Evolutionary conservation across 495 filamentous ascomycete genomes (phyloP), one percentile per base, ranked within the genome.

Genomic region (Penicillium lividum): DNA sequence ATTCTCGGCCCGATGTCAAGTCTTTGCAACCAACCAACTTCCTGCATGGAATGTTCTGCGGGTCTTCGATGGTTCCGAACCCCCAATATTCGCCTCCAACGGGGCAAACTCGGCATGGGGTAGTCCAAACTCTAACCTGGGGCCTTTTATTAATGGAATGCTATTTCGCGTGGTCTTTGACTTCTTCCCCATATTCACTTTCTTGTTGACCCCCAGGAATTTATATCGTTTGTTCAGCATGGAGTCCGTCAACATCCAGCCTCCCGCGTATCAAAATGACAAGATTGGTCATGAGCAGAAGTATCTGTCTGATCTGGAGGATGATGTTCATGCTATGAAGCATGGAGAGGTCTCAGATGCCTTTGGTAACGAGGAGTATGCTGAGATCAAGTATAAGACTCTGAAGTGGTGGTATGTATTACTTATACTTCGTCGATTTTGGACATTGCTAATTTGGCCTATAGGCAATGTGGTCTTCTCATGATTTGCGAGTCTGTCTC

Each of bases 401-500:
- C 56, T 80, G 63, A 69, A 69, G 60, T 80, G 78, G 77, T 80
- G 78, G 77, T 75, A 68, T 53, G 71, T 71, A 47, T 49, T 16
- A 4, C 7, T 22, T 31, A 33, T n/a, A 28, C 48, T 16, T 36
- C 9, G 15, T 5, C 4, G 10, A 6, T 15, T 4, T 40, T n/a
- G 2, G 38, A 40, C 4, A 16, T 36, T 40, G 11, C n/a, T 52
- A n/a, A 36, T 11, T 11, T 16, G 29, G 49, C 30, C 30, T 42
- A 7, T 43, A 72, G 69, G 72, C 73, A 76, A 70, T 69, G 65
- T 50, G 73, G 73, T 63, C 65, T 76, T 57, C 66, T 89, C 51
- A 82, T 89, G 70, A 86, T 90, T 65, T 87, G 86, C 54, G 86
- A 89, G 67, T 86, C 86, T 36, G 85, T 89, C 45, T 86, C 86